Conservation (phyloP, 1,284 basidiomycete species). For the Naganishia cerealis region DNA sequence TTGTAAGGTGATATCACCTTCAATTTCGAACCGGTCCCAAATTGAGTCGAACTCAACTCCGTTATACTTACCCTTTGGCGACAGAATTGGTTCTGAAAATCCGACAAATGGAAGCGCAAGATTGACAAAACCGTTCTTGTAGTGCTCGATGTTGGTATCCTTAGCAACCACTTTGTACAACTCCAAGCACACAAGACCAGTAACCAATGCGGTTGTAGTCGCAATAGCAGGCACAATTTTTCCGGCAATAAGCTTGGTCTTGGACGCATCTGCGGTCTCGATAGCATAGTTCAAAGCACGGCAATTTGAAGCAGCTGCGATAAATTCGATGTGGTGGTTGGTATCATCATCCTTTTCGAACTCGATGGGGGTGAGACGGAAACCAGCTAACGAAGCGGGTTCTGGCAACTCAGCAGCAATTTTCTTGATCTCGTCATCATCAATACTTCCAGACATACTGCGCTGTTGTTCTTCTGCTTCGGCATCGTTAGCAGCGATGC, state of each 20-base stretch:
- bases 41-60: slow-evolving; percentile 57
- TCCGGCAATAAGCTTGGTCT: slow-evolving; percentile 97
- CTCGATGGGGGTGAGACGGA: slow-evolving; percentile 89
- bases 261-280: slow-evolving; percentile 80
- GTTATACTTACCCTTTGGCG: slow-evolving; percentile 70
- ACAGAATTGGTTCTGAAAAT: slow-evolving; percentile 95
- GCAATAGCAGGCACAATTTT: slow-evolving; percentile 99
- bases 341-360: slow-evolving; percentile 99
- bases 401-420: slow-evolving; percentile 72
- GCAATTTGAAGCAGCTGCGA: slow-evolving; percentile 95
- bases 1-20: slow-evolving; percentile 81
- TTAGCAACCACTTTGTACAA: slow-evolving; percentile 97
- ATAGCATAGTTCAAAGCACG: slow-evolving; percentile 96
- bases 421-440: slow-evolving; percentile 60
- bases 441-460: no score
- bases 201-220: slow-evolving; percentile 92
- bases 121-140: slow-evolving; percentile 99
- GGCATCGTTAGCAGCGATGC: slow-evolving; percentile 73
- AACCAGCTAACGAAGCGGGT: slow-evolving; percentile 92
- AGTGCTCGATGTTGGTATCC: slow-evolving; percentile 87
- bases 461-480: no score
- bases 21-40: slow-evolving; percentile 96
- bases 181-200: slow-evolving; percentile 92
- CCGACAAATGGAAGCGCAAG: slow-evolving; percentile 98
- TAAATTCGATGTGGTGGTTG: slow-evolving; percentile 99